Evolutionary conservation across 768 basidiomycete genomes (phyloP).

Genomic region (Collybiopsis confluens): DNA sequence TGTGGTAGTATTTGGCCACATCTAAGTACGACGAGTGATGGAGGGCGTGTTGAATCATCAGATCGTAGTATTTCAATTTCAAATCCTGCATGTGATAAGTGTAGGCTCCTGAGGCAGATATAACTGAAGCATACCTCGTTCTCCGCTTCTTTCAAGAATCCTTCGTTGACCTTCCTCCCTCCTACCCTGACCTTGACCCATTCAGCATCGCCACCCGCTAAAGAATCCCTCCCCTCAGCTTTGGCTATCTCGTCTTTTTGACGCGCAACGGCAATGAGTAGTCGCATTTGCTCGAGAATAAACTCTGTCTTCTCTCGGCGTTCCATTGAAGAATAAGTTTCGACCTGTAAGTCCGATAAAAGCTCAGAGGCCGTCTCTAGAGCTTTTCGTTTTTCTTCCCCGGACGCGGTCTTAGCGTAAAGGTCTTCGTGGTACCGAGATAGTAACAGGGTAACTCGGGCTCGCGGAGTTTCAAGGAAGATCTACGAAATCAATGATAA

Average conservation of each 20-base stretch:
- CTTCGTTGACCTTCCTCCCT: conserved; percentile 90
- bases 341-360: conserved; percentile 92
- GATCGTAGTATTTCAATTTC: conserved; percentile 92
- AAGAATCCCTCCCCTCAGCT: conserved; percentile 47
- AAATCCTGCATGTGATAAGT: conserved; percentile 57
- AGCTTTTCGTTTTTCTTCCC: conserved; percentile 50
- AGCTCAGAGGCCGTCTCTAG: conserved; percentile 87
- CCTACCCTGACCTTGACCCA: conserved; percentile 93
- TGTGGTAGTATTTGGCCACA: conserved; percentile 91
- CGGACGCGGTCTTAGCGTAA: conserved; percentile 37
- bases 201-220: conserved; percentile 77
- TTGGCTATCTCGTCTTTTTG: conserved; percentile 64
- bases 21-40: conserved; percentile 85
- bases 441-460: conserved; percentile 86
- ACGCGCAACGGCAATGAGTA: conserved; percentile 74
- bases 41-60: conserved; percentile 94
- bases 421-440: conserved; percentile 82
- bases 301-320: conserved; percentile 97
- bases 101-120: background rate
- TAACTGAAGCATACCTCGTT: conserved; percentile 62
- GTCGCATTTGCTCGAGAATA: conserved; percentile 94
- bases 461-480: conserved; percentile 94
- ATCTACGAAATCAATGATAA: conserved; percentile 47
- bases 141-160: conserved; percentile 82
- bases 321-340: conserved; percentile 99